A percentile compares a stretch with the other conserved stretches of the same genome.
Conservation (phyloP, 2,329 filamentous ascomycete species). For the Fusarium equiseti region DNA sequence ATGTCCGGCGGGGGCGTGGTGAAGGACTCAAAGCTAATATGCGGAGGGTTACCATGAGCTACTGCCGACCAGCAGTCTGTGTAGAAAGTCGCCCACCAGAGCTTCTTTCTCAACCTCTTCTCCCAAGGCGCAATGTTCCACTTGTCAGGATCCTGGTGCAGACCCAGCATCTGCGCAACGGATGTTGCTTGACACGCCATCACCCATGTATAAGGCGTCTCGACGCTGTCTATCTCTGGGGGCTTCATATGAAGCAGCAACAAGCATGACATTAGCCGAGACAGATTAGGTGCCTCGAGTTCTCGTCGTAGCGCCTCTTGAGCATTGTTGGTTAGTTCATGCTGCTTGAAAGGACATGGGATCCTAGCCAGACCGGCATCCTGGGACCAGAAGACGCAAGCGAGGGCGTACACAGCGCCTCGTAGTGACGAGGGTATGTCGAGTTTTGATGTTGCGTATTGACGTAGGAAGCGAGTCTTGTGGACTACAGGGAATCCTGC, state of each 20-base stretch:
- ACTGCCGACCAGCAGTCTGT: conserved; percentile 61
- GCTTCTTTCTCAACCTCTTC: conserved; percentile 57
- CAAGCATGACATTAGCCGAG: conserved; percentile 60
- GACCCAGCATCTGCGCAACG: conserved; percentile 60
- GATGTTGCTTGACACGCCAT: conserved; percentile 58
- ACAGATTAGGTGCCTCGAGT: conserved; percentile 60
- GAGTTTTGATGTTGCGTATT: conserved; percentile 54
- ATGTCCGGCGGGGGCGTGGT: conserved; percentile 55
- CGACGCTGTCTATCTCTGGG: conserved; percentile 59
- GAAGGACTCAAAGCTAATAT: conserved; percentile 57
- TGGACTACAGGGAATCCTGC: conserved; percentile 59
- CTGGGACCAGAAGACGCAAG: conserved; percentile 57
- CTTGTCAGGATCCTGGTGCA: conserved; percentile 57
- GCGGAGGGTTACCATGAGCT: conserved; percentile 61
- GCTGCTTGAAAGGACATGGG: conserved; percentile 55
- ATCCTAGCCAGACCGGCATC: conserved; percentile 48
- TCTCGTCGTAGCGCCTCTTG: conserved; percentile 59
- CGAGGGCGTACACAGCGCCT: conserved; percentile 60
- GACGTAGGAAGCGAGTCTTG: conserved; percentile 57
- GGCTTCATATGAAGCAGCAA: conserved; percentile 60
- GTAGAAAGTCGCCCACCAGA: conserved; percentile 61
- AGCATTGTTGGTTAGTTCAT: conserved; percentile 57
- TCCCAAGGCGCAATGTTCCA: conserved; percentile 60
- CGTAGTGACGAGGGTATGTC: conserved; percentile 59
- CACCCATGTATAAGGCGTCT: conserved; percentile 60